Conservation (phyloP, 495 filamentous ascomycete species). For the Hyaloscypha variabilis region DNA sequence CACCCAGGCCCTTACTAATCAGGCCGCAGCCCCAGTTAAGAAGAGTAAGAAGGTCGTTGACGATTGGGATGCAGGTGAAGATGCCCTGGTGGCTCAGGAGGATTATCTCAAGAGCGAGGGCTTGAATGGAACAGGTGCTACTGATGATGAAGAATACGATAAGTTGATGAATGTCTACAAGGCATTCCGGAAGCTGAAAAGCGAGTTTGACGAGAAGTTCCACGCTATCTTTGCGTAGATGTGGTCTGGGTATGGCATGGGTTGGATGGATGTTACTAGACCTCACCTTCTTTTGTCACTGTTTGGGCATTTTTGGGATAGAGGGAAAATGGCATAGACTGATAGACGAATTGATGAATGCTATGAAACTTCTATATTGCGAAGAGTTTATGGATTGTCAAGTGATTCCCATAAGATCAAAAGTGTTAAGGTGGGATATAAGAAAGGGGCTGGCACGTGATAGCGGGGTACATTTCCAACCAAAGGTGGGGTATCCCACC, state of each 20-base stretch:
- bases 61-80: constrained; percentile 40
- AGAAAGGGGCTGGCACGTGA: neutral
- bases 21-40: constrained; percentile 12
- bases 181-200: constrained; percentile 56
- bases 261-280: neutral
- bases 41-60: constrained; percentile 44
- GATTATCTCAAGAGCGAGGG: constrained; percentile 28
- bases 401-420: too few species aligned
- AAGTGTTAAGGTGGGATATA: too few species aligned
- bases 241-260: neutral
- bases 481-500: neutral
- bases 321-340: neutral
- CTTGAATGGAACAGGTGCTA: constrained; percentile 22
- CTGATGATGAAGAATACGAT: constrained; percentile 40
- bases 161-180: constrained; percentile 58
- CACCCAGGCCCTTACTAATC: constrained; percentile 13
- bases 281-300: neutral
- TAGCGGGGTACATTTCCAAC: neutral
- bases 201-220: constrained; percentile 70
- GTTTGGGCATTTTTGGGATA: neutral
- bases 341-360: neutral
- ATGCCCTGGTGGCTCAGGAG: constrained; percentile 31
- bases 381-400: too few species aligned
- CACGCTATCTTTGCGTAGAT: constrained; percentile 53
- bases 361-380: too few species aligned